These are phyloP conservation scores for Diaporthe sp. DNA, from an alignment of 2,329 filamentous ascomycete species.

Conservation along the genomic window DNA sequence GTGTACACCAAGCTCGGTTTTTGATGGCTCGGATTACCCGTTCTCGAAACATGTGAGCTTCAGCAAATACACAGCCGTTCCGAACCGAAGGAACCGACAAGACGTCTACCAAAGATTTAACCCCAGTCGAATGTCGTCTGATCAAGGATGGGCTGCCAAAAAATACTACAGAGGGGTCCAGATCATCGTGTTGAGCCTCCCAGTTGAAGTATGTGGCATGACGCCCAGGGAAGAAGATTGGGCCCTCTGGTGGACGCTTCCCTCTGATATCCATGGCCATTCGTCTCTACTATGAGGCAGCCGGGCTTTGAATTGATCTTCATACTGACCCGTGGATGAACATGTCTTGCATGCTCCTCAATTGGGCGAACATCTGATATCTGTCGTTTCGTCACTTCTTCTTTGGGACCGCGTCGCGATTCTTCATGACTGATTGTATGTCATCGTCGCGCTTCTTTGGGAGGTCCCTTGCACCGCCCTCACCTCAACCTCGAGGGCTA, in stretches of 20 bases:
- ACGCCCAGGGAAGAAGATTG: neutral
- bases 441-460: neutral
- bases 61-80: neutral
- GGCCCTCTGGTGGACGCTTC: neutral
- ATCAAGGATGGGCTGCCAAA: slow-evolving; percentile 27
- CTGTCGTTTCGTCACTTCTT: slow-evolving; percentile 19
- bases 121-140: neutral
- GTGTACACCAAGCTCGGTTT: neutral
- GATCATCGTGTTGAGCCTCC: neutral
- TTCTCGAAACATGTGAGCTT: slow-evolving; percentile 29
- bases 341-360: neutral
- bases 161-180: neutral
- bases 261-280: neutral
- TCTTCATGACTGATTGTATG: slow-evolving; percentile 8
- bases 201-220: neutral
- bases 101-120: slow-evolving; percentile 1
- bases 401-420: slow-evolving; percentile 21
- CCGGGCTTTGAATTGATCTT: slow-evolving; percentile 16
- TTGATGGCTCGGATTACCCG: neutral
- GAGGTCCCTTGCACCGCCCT: neutral
- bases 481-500: neutral
- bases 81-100: neutral
- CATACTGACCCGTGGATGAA: slow-evolving; percentile 19
- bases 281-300: slow-evolving; percentile 30
- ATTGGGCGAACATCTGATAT: slow-evolving; percentile 22